Conservation (phyloP, 345 rosid genomes). For the Rhizophora apiculata region DNA sequence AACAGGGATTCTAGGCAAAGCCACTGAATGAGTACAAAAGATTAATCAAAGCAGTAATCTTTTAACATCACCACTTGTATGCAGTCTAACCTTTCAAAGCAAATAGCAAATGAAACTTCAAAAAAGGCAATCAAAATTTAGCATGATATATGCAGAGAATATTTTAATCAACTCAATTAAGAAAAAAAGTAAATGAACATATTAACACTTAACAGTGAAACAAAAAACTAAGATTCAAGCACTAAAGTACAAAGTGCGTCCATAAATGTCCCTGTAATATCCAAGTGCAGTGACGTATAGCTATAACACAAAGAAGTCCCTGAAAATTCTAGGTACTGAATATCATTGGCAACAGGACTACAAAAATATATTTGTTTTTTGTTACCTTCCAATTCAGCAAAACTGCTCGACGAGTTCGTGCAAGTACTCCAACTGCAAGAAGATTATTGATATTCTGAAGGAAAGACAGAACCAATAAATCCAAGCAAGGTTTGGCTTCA, state of each 20-base stretch:
- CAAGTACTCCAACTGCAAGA: constrained; percentile 63
- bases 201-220: background rate
- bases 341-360: background rate
- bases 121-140: background rate
- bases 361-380: background rate
- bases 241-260: background rate
- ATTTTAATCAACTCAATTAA: background rate
- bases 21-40: constrained; percentile 53
- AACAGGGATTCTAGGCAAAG: constrained; percentile 70
- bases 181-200: background rate
- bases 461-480: constrained; percentile 59
- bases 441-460: constrained; percentile 70
- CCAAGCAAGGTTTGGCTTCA: constrained; percentile 52
- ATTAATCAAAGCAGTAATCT: background rate
- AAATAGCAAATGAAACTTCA: background rate
- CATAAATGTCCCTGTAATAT: background rate
- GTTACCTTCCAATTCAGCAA: constrained; percentile 87
- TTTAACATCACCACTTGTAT: too few relatives aligned
- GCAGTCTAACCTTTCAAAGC: background rate
- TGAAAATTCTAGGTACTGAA: background rate
- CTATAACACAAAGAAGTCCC: background rate
- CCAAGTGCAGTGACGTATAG: background rate
- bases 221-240: background rate
- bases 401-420: constrained; percentile 69
- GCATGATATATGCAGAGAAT: background rate